Evolutionary conservation across 2,329 filamentous ascomycete species (phyloP).

Genomic region (Trichoderma koningii): DNA sequence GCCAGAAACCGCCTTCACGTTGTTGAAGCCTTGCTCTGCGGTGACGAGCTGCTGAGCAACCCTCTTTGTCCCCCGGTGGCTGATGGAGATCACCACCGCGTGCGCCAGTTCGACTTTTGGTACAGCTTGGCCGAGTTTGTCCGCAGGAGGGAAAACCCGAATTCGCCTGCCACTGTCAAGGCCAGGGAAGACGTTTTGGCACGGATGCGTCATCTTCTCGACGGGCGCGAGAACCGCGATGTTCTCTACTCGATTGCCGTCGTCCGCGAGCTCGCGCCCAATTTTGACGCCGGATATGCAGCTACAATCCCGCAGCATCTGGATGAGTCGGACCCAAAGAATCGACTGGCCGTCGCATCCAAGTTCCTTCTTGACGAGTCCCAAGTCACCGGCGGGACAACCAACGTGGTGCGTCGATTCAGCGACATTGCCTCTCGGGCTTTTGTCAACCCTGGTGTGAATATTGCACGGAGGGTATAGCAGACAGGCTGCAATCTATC

Average conservation of each 20-base stretch:
- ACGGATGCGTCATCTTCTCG: constrained; percentile 69
- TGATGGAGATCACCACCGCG: constrained; percentile 55
- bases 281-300: constrained; percentile 61
- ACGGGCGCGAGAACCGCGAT: constrained; percentile 83
- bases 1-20: constrained; percentile 71
- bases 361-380: constrained; percentile 69
- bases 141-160: constrained; percentile 59
- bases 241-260: constrained; percentile 88
- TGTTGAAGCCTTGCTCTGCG: constrained; percentile 75
- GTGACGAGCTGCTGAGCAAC: constrained; percentile 63
- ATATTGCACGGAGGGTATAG: constrained; percentile 42
- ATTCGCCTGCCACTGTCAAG: constrained; percentile 47
- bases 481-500: not conserved
- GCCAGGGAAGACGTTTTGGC: constrained; percentile 65
- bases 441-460: constrained; percentile 57
- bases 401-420: constrained; percentile 70
- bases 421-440: constrained; percentile 66
- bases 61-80: constrained; percentile 55
- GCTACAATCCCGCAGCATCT: constrained; percentile 59
- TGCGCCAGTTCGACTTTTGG: constrained; percentile 79
- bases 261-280: constrained; percentile 71
- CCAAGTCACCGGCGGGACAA: constrained; percentile 66
- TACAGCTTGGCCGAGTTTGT: constrained; percentile 69
- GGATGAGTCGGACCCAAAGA: constrained; percentile 67
- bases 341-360: constrained; percentile 67